Conservation (phyloP, 305 asterid genomes). For the Coffea humblotiana region DNA sequence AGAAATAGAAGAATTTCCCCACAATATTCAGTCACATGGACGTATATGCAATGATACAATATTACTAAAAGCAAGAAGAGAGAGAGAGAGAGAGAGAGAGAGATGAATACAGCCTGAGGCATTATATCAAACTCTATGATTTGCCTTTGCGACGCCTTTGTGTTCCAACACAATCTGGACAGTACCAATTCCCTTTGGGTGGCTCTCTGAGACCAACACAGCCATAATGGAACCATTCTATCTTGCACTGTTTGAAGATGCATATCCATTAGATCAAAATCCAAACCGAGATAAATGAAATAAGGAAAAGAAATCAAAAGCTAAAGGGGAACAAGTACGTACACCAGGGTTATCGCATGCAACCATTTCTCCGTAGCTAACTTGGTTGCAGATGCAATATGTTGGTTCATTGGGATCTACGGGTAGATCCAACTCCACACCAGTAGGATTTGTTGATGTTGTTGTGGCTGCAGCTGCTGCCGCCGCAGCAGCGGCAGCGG, state of each 20-base stretch:
- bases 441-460: conserved; percentile 49
- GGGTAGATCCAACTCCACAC: conserved; percentile 86
- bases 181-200: conserved; percentile 98
- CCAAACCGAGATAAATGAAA: neutral
- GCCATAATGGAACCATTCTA: conserved; percentile 96
- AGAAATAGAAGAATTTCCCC: too few relatives aligned
- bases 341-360: conserved; percentile 96
- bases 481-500: conserved; percentile 42
- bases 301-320: neutral
- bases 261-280: conserved; percentile 5
- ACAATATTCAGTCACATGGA: neutral
- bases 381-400: conserved; percentile 97
- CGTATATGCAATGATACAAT: neutral
- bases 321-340: conserved; percentile 20
- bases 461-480: conserved; percentile 46
- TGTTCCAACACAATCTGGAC: conserved; percentile 75
- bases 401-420: conserved; percentile 99
- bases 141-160: conserved; percentile 66
- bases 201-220: conserved; percentile 92
- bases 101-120: neutral
- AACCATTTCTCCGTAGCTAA: conserved; percentile 99
- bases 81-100: too few relatives aligned
- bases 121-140: conserved; percentile 14
- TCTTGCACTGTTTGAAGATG: conserved; percentile 71
- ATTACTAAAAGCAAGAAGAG: neutral